Percentiles rank a stretch among this genome's conserved stretches.
Evolutionary conservation across 495 filamentous ascomycete species (phyloP).

Genomic region (Chaetomium tenue): DNA sequence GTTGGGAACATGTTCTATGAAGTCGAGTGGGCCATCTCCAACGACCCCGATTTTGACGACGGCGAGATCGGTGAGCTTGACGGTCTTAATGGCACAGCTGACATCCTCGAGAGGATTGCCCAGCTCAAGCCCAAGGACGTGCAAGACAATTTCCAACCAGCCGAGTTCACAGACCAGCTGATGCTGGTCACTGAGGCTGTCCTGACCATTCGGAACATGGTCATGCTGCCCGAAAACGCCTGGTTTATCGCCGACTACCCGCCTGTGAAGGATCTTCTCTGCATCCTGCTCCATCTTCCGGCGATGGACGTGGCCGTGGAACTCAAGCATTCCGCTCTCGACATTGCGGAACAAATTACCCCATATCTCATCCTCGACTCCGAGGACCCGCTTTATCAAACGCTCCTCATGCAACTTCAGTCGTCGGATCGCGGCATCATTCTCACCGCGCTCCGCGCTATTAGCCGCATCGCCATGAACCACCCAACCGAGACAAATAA

Average conservation of each 20-base stretch:
- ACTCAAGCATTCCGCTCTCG: constrained; percentile 85
- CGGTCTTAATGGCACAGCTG: constrained; percentile 70
- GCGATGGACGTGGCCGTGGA: constrained; percentile 72
- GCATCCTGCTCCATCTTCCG: constrained; percentile 77
- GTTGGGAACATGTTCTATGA: constrained; percentile 73
- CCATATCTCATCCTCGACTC: constrained; percentile 70
- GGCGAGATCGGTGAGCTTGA: constrained; percentile 60
- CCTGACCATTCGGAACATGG: constrained; percentile 89
- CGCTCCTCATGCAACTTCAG: constrained; percentile 65
- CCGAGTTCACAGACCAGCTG: constrained; percentile 67
- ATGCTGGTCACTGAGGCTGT: constrained; percentile 81
- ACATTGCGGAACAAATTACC: constrained; percentile 89
- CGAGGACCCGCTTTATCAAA: constrained; percentile 74
- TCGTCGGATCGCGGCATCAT: constrained; percentile 83
- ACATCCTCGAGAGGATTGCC: constrained; percentile 67
- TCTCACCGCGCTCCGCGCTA: constrained; percentile 73
- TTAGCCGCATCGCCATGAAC: constrained; percentile 85
- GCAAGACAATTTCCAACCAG: constrained; percentile 70
- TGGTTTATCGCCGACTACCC: constrained; percentile 70
- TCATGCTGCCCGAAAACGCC: constrained; percentile 84
- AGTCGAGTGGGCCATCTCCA: constrained; percentile 76
- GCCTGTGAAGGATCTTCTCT: constrained; percentile 73
- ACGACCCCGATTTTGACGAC: constrained; percentile 56
- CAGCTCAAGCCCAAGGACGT: constrained; percentile 52
- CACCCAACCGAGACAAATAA: constrained; percentile 69